Evolutionary conservation across 768 basidiomycete species (phyloP).

Genomic region (Nevesoporus exiguus): DNA sequence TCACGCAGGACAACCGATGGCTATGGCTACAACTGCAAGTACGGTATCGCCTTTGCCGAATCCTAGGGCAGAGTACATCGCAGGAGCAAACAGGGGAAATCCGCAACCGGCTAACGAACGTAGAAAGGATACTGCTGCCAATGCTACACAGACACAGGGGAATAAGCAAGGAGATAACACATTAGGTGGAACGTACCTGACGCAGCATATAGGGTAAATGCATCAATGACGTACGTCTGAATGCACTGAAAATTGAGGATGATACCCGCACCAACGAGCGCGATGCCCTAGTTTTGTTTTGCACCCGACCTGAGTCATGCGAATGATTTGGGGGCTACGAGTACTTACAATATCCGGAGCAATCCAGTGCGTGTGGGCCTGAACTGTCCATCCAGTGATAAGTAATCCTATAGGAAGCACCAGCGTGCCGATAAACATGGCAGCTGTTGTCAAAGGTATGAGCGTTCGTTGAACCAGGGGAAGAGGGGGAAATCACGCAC

Average conservation of each 20-base stretch:
- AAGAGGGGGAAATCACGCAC: slow-evolving; percentile 25
- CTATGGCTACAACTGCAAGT: slow-evolving; percentile 55
- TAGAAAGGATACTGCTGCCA: slow-evolving; percentile 61
- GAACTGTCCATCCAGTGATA: slow-evolving; percentile 67
- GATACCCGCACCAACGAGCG: slow-evolving; percentile 51
- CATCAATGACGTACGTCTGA: slow-evolving; percentile 66
- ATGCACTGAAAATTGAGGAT: slow-evolving; percentile 60
- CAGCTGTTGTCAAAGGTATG: slow-evolving; percentile 36
- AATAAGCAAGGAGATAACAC: not conserved
- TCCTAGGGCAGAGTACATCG: slow-evolving; percentile 62
- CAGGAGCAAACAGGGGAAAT: slow-evolving; percentile 75
- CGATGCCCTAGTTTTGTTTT: slow-evolving; percentile 47
- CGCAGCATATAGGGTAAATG: slow-evolving; percentile 64
- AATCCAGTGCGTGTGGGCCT: slow-evolving; percentile 62
- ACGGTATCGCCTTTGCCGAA: slow-evolving; percentile 70
- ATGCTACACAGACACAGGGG: slow-evolving; percentile 35
- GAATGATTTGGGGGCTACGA: not conserved
- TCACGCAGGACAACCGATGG: slow-evolving; percentile 54
- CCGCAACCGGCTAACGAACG: slow-evolving; percentile 68
- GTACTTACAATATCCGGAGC: slow-evolving; percentile 57
- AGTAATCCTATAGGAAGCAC: slow-evolving; percentile 65
- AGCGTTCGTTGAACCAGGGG: not conserved
- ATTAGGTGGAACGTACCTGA: slow-evolving; percentile 45
- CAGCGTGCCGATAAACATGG: slow-evolving; percentile 56
- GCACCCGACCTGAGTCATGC: not conserved